These are phyloP conservation scores for Boletales sp. DNA, from an alignment of 768 basidiomycete species.

Conservation along the genomic window DNA sequence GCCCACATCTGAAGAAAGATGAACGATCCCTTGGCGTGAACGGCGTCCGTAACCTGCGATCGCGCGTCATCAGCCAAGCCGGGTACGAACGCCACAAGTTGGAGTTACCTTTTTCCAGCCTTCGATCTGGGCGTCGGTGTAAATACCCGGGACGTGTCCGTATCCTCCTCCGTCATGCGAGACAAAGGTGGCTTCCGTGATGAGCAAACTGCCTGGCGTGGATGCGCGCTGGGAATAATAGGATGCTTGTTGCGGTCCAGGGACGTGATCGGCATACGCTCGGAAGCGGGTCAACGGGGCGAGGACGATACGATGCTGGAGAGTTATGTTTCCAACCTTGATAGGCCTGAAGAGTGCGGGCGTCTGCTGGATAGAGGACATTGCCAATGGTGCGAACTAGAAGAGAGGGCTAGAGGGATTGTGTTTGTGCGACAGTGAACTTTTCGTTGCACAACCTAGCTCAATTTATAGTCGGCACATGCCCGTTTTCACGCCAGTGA, in stretches of 20 bases:
- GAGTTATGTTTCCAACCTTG: slow-evolving; percentile 36
- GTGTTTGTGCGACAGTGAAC: too few species aligned
- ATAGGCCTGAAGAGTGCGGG: slow-evolving; percentile 43
- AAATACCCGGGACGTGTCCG: slow-evolving; percentile 28
- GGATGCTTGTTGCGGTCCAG: slow-evolving; percentile 32
- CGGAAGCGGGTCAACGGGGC: slow-evolving; percentile 50
- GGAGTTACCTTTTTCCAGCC: slow-evolving; percentile 43
- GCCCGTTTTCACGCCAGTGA: too few species aligned
- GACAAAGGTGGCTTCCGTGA: slow-evolving; percentile 57
- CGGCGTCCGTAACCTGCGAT: slow-evolving; percentile 48
- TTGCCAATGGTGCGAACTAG: not conserved
- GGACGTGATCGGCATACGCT: slow-evolving; percentile 34
- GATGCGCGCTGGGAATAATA: slow-evolving; percentile 49
- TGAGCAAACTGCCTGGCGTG: slow-evolving; percentile 41
- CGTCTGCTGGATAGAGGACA: not conserved
- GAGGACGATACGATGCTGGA: slow-evolving; percentile 50
- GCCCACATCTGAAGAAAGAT: slow-evolving; percentile 50
- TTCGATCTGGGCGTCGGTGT: slow-evolving; percentile 43
- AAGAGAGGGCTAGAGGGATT: not conserved
- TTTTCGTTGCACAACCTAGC: too few species aligned
- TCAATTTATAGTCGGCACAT: too few species aligned
- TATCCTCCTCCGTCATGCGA: slow-evolving; percentile 45
- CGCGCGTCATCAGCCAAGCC: not conserved
- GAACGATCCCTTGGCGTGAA: slow-evolving; percentile 49
- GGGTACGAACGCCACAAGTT: too few species aligned